Percentiles rank a stretch among this genome's conserved stretches.
These are phyloP conservation scores for Typha latifolia DNA, from an alignment of 176 grass and related monocot genomes.

Conservation along the genomic window DNA sequence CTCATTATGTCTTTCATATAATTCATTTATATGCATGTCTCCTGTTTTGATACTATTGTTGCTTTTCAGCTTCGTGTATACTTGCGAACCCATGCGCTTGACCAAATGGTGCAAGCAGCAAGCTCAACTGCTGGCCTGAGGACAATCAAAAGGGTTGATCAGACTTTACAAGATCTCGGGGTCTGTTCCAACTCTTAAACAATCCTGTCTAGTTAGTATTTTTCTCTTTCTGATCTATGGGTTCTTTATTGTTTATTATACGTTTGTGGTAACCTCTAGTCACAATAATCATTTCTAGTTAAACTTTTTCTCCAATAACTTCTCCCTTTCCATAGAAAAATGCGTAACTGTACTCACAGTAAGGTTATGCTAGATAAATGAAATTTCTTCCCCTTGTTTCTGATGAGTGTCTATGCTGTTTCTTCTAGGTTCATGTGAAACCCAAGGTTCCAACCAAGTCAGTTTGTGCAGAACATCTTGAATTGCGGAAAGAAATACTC, in stretches of 20 bases:
- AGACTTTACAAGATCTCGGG: constrained; percentile 86
- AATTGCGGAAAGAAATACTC: constrained; percentile 93
- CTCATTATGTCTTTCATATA: too few species aligned
- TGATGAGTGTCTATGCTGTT: constrained; percentile 1
- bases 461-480: constrained; percentile 93
- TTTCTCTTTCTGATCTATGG: too few species aligned
- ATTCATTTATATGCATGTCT: not conserved
- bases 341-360: not conserved
- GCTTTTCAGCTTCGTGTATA: constrained; percentile 79
- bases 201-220: not conserved
- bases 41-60: constrained; percentile 1
- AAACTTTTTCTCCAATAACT: not conserved
- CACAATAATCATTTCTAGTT: not conserved
- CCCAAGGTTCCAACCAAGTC: constrained; percentile 97
- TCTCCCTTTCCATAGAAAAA: not conserved
- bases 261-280: too few species aligned
- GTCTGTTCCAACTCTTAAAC: constrained; percentile 32
- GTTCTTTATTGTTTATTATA: too few species aligned
- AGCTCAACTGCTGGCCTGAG: constrained; percentile 77
- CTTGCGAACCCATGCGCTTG: constrained; percentile 83
- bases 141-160: constrained; percentile 82
- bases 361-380: not conserved
- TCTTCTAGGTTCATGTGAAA: constrained; percentile 84
- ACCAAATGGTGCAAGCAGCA: constrained; percentile 93
- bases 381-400: not conserved